These are phyloP conservation scores for Pythium dissotocum DNA, from an alignment of 352 stramenopile species.

Conservation along the genomic window DNA sequence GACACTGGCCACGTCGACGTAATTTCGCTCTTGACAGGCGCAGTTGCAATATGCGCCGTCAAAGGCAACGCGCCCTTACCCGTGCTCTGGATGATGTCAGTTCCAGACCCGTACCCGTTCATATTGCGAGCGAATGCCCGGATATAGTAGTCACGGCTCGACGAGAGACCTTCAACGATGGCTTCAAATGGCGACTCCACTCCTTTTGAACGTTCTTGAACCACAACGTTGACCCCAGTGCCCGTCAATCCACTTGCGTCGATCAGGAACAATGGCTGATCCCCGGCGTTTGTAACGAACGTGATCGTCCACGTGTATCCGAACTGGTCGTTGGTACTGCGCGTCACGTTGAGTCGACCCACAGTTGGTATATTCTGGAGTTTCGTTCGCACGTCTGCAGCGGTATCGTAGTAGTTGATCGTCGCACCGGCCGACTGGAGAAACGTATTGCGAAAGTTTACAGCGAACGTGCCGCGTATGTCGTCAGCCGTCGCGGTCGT, in stretches of 20 bases:
- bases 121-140: constrained; percentile 63
- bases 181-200: constrained; percentile 64
- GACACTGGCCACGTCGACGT: constrained; percentile 52
- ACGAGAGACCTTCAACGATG: constrained; percentile 47
- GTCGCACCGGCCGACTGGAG: constrained; percentile 38
- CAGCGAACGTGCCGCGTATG: constrained; percentile 53
- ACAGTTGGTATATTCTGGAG: constrained; percentile 66
- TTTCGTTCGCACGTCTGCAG: constrained; percentile 70
- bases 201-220: constrained; percentile 62
- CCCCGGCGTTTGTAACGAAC: constrained; percentile 70
- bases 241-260: constrained; percentile 42
- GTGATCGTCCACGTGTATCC: constrained; percentile 68
- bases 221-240: constrained; percentile 38
- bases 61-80: constrained; percentile 61
- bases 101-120: constrained; percentile 67
- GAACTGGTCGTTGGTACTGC: constrained; percentile 38
- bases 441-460: constrained; percentile 69
- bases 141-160: constrained; percentile 56
- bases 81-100: constrained; percentile 52
- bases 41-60: constrained; percentile 35
- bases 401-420: constrained; percentile 74
- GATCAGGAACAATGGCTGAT: constrained; percentile 57
- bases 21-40: constrained; percentile 42
- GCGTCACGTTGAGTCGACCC: constrained; percentile 63
- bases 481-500: constrained; percentile 38